Base-by-base conservation (phyloP, 139 green algal species). In the Microglena sp. region DNA sequence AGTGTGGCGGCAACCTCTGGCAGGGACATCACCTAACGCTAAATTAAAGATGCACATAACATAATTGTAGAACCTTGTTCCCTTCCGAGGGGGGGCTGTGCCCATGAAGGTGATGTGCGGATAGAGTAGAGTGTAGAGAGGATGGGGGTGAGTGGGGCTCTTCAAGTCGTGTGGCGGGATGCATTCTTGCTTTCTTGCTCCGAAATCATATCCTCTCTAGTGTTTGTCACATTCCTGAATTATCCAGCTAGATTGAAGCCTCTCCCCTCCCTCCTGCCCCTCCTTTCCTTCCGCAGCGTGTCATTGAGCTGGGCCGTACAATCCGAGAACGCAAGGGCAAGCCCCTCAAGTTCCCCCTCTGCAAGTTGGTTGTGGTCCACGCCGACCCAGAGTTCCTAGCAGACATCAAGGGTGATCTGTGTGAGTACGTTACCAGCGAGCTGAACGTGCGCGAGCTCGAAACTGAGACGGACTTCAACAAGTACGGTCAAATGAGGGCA, bases 361-460 rank as follows among this genome's bases (percentile, higher is more conserved):
- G 72, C 34, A 65, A 70, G 59, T 70, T 95, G 8, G 72, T 86
- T 1, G 85, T 97, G 26, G 90, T 96, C 32, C 86, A 96, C 70
- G 60, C 81, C 5, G 91, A 96, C 80, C 27, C 62, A 1, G 70
- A 71, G 24, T 94, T 97, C 67, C 79, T 99, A 29, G 74, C 68
- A 22, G 89, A 96, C 71, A 75, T 99, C 30, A 69, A 77, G 22
- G 84, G 88, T 84, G 59, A 87, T 66, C 80, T 97, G 59, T 58
- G 61, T 28, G 81, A 92, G 71, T 99, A 95, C 65, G 88, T 99
- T 32, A 56, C 73, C n/a, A 84, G 91, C 58, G 93, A 99, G 82
- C 71, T 93, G 15, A 98, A 98, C 74, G 85, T 94, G 66, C 66
- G 77, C 5, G 54, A 63, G 8, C 63, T 99, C 26, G 69, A 82